These are phyloP conservation scores for Entomortierella beljakovae DNA, from an alignment of 192 early-diverging fungal genomes.

Conservation along the genomic window DNA sequence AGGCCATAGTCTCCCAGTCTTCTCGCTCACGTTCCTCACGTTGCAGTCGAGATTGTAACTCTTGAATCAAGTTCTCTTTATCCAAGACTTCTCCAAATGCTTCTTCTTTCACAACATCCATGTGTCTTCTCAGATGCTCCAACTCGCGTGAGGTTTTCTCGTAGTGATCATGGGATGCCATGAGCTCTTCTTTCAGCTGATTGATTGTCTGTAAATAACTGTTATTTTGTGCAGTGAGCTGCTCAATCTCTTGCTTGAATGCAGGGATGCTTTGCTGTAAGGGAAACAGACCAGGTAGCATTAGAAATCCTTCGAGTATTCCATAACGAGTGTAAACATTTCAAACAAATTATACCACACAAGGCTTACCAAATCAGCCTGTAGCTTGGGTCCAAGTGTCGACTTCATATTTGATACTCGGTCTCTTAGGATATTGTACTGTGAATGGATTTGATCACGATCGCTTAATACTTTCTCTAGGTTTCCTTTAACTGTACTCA, in stretches of 20 bases:
- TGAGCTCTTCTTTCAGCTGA: slow-evolving; percentile 60
- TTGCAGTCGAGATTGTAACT: slow-evolving; percentile 68
- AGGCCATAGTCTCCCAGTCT: slow-evolving; percentile 65
- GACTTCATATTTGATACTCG: slow-evolving; percentile 85
- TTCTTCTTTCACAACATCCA: slow-evolving; percentile 73
- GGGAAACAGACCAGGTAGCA: neutral
- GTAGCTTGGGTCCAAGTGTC: slow-evolving; percentile 82
- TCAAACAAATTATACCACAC: too few relatives aligned
- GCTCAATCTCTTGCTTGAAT: slow-evolving; percentile 64
- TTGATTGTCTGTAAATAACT: slow-evolving; percentile 70
- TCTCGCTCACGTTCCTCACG: slow-evolving; percentile 70
- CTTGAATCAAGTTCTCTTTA: slow-evolving; percentile 62
- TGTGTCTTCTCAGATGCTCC: slow-evolving; percentile 65
- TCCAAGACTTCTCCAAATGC: slow-evolving; percentile 66
- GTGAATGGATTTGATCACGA: slow-evolving; percentile 61
- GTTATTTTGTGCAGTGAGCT: slow-evolving; percentile 67
- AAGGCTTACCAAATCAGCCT: slow-evolving; percentile 75
- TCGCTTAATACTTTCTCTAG: slow-evolving; percentile 56
- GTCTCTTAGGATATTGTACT: slow-evolving; percentile 78
- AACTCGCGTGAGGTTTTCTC: slow-evolving; percentile 63
- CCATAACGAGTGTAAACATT: too few relatives aligned
- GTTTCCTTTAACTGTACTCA: slow-evolving; percentile 35
- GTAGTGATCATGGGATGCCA: slow-evolving; percentile 53
- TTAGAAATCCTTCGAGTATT: too few relatives aligned
- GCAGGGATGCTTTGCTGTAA: slow-evolving; percentile 64